phyloP scores from a whole-genome alignment of 31 red algal species.

The Porphyra umbilicalis region DNA sequence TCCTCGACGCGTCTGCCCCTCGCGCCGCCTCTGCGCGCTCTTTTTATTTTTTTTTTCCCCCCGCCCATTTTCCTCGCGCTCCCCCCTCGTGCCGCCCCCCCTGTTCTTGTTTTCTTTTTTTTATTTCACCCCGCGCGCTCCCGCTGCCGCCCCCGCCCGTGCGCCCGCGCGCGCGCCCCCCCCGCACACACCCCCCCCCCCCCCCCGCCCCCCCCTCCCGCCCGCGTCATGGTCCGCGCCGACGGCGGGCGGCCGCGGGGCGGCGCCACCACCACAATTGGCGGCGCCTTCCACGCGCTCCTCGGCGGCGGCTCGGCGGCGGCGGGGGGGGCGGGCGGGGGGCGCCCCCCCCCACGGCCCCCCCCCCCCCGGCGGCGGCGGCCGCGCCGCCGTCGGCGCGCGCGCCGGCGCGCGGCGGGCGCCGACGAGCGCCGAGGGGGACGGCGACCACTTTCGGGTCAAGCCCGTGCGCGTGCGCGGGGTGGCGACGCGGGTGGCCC shows the following conservation, averaged over 20 bases:
- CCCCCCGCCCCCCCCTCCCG: neutral
- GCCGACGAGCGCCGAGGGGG: neutral
- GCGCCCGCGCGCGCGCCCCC: no score
- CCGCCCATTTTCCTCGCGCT: no score
- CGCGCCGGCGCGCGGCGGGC: neutral
- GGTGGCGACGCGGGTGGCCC: constrained; percentile 11
- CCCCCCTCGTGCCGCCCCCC: no score
- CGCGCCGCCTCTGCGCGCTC: no score
- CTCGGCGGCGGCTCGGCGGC: neutral
- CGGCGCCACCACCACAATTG: neutral
- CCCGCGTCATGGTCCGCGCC: neutral
- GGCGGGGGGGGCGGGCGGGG: neutral
- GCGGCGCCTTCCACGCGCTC: neutral
- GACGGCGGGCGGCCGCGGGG: neutral
- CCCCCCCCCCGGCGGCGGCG: neutral
- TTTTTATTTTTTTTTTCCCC: no score
- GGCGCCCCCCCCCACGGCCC: neutral
- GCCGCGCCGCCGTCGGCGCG: neutral
- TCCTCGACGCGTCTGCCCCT: no score
- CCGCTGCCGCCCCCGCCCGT: no score
- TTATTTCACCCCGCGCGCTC: no score
- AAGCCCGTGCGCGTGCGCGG: neutral
- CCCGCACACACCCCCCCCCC: no score
- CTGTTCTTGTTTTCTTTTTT: no score
- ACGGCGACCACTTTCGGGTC: neutral